Base-by-base conservation (phyloP, 1,284 basidiomycete genomes). In the Naganishia albida region DNA sequence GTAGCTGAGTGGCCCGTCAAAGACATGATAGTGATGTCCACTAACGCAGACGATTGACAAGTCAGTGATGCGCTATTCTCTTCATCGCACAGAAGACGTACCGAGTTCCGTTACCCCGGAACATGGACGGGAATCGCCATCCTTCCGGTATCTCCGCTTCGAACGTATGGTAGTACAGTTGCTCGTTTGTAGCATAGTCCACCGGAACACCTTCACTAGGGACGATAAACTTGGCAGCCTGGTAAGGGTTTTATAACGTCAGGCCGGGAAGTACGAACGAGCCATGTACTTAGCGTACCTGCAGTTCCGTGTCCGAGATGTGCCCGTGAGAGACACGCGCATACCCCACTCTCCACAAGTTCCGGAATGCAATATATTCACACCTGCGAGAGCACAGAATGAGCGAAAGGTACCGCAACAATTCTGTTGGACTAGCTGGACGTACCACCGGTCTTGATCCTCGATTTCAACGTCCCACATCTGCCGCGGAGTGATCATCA, bases 351-450 rank as follows among this genome's bases (percentile, higher is more conserved):
- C 90, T 83, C 80, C 91, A 89, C 34, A 93, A 73, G 1, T 88
- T 88, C 20, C 90, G 84, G 77, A 91, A 94, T 26, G 91, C 81
- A 54, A 94, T 89, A 72, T 93, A 93, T 81, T 93, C 88, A 79
- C 91, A 93, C 88, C 89, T 88, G 34, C n/a, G 7, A 8, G 26
- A 51, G 34, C 16, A 48, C 42, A 34, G 10, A 10, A 1, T 1
- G 48, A 15, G 42, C 25, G 30, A 3, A 16, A n/a, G 63, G 30
- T 1, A 39, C 23, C 2, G 13, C 12, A 13, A 0, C 15, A 34
- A 62, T 26, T 64, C 30, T 43, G 23, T 16, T 20, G 20, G 30
- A n/a, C n/a, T n/a, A 20, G 7, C 7, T 20, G 57, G 16, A 74
- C 82, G 66, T 69, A 88, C 89, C 89, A 91, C 67, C 89, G 81